Percentiles rank a stretch among this genome's conserved stretches.
Conservation (phyloP, 139 green algal genomes). For the Micromonas pusilla region DNA sequence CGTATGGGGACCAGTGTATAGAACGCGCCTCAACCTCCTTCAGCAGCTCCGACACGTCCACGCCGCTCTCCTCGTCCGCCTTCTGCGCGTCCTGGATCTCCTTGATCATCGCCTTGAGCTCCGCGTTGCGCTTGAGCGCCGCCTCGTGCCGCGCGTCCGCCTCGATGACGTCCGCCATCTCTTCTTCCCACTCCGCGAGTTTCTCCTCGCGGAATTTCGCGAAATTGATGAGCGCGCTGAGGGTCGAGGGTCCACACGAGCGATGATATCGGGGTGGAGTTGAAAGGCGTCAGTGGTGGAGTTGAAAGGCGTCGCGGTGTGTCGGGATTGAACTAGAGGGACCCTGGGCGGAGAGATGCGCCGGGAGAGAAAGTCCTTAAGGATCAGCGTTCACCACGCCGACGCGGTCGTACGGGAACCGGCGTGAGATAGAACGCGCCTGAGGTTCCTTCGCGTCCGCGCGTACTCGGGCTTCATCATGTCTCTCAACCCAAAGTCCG, state of each 20-base stretch:
- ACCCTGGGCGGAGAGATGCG: too few relatives aligned
- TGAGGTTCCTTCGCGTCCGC: slow-evolving; percentile 58
- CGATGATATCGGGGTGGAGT: too few relatives aligned
- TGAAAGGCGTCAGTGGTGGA: too few relatives aligned
- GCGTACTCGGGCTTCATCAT: slow-evolving; percentile 77
- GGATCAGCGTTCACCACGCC: too few relatives aligned
- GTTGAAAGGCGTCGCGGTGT: too few relatives aligned
- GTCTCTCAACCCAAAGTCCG: slow-evolving; percentile 81
- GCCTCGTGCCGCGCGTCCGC: slow-evolving; percentile 1
- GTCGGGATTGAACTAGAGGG: too few relatives aligned
- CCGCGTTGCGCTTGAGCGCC: slow-evolving; percentile 5
- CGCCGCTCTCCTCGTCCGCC: slow-evolving; percentile 32
- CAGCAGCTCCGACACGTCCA: slow-evolving; percentile 47
- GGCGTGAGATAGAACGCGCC: too few relatives aligned
- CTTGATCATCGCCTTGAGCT: not conserved
- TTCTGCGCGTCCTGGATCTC: not conserved
- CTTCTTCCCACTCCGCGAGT: slow-evolving; percentile 58
- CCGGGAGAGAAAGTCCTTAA: too few relatives aligned
- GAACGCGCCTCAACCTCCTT: slow-evolving; percentile 42
- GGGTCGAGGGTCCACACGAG: too few relatives aligned
- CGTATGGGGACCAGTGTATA: too few relatives aligned
- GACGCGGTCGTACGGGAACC: too few relatives aligned
- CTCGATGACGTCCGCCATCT: slow-evolving; percentile 40
- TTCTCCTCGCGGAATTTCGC: slow-evolving; percentile 89
- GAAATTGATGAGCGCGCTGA: slow-evolving; percentile 92